A percentile compares a stretch with the other conserved stretches of the same genome.
Conservation (phyloP, 805 yeast genomes). For the Ogataea methanolica region DNA sequence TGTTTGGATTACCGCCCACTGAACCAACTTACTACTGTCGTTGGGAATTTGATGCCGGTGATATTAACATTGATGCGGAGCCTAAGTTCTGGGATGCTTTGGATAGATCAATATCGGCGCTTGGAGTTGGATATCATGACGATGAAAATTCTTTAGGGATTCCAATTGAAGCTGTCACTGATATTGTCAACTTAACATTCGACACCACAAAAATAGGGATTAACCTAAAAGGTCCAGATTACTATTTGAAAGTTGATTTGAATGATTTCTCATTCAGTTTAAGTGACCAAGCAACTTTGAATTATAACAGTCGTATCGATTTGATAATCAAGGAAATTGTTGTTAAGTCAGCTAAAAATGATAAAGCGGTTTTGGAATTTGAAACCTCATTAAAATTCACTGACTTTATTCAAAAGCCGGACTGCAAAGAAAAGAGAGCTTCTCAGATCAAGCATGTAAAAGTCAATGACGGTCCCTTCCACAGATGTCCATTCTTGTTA, state of each 20-base stretch:
- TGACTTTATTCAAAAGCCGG: conserved; percentile 50
- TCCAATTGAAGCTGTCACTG: conserved; percentile 53
- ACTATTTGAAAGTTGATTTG: conserved; percentile 21
- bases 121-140: conserved; percentile 65
- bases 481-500: conserved; percentile 70
- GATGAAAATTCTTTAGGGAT: conserved; percentile 68
- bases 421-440: conserved; percentile 40
- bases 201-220: conserved; percentile 44
- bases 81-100: conserved; percentile 43
- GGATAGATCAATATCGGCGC: conserved; percentile 36
- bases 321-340: conserved; percentile 45
- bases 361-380: conserved; percentile 34
- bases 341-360: conserved; percentile 18
- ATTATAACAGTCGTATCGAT: conserved; percentile 55
- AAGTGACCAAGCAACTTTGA: conserved; percentile 66
- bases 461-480: conserved; percentile 77
- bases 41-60: conserved; percentile 80
- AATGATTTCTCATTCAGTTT: conserved; percentile 34
- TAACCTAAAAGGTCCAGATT: conserved; percentile 34
- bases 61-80: conserved; percentile 47
- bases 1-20: conserved; percentile 87
- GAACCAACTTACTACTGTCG: conserved; percentile 86
- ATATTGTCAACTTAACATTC: conserved; percentile 63
- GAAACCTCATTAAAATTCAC: conserved; percentile 58
- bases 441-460: conserved; percentile 64